A percentile compares a stretch with the other conserved stretches of the same genome.
Conservation (phyloP, 2,329 filamentous ascomycete genomes). For the Aspergillus brasiliensis region DNA sequence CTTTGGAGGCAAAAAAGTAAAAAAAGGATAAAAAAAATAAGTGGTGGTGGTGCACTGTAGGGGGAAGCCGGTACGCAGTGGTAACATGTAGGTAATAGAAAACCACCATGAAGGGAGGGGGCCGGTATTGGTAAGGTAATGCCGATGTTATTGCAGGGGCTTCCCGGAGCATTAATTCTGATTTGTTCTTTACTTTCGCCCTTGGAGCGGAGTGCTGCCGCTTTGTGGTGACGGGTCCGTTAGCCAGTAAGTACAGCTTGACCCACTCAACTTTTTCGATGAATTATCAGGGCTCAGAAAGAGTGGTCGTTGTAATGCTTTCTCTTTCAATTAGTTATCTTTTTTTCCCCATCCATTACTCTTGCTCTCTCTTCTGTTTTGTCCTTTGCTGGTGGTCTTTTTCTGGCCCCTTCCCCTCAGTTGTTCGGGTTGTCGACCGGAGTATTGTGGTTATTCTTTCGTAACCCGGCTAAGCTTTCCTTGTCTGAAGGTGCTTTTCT, state of each 20-base stretch:
- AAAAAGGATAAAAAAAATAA: conserved; percentile 5
- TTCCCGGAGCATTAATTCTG: conserved; percentile 17
- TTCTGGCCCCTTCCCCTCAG: conserved; percentile 24
- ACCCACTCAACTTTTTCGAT: conserved; percentile 20
- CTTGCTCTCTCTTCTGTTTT: not conserved
- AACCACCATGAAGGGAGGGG: conserved; percentile 18
- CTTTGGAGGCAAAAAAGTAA: not conserved
- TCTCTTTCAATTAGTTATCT: conserved; percentile 5
- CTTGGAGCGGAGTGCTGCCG: conserved; percentile 23
- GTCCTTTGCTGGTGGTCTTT: not conserved
- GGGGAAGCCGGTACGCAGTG: not conserved
- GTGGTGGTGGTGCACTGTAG: conserved; percentile 6
- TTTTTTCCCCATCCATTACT: not conserved
- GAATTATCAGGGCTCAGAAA: conserved; percentile 19
- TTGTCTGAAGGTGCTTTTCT: conserved; percentile 15
- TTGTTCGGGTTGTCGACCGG: conserved; percentile 9
- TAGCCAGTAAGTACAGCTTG: conserved; percentile 15
- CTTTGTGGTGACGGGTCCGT: conserved; percentile 29
- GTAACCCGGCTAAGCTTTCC: conserved; percentile 29
- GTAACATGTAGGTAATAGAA: conserved; percentile 18
- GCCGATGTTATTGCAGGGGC: conserved; percentile 13
- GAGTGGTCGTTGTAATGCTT: conserved; percentile 7
- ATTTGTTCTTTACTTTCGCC: conserved; percentile 18
- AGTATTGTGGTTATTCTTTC: conserved; percentile 10
- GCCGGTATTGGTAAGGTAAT: conserved; percentile 20